These are phyloP conservation scores for Geotrichum bryndzae DNA, from an alignment of 1,139 yeast genomes.

Conservation along the genomic window DNA sequence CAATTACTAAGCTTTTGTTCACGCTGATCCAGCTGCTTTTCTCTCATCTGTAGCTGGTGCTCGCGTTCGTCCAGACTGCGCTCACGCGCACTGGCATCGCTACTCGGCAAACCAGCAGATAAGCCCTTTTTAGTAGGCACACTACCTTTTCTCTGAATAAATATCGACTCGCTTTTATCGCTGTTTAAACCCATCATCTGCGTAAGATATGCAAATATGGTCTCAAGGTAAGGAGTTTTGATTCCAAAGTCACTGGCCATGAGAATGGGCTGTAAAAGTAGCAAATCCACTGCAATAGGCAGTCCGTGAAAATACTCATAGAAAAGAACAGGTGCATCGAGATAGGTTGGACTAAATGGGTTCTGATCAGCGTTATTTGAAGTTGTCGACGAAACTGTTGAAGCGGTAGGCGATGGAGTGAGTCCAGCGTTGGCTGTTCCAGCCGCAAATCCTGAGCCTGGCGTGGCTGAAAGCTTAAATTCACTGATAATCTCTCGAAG, in stretches of 20 bases:
- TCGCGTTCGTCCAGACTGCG: conserved; percentile 2
- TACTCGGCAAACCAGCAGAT: conserved; percentile 1
- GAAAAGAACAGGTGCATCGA: conserved; percentile 49
- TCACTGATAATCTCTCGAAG: background rate
- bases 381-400: background rate
- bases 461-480: conserved; percentile 3
- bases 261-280: conserved; percentile 76
- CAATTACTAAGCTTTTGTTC: conserved; percentile 4
- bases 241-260: conserved; percentile 80
- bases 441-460: background rate
- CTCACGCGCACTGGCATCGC: background rate
- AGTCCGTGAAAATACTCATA: conserved; percentile 53
- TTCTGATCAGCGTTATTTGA: background rate
- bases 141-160: background rate
- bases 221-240: conserved; percentile 85
- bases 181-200: conserved; percentile 10
- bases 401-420: conserved; percentile 20
- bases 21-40: background rate
- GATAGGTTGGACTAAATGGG: conserved; percentile 22
- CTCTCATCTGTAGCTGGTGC: background rate
- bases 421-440: conserved; percentile 1
- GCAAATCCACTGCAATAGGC: conserved; percentile 61
- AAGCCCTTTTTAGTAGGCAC: background rate
- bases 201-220: conserved; percentile 52
- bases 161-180: background rate